These are phyloP conservation scores for Cytospora piceae DNA, from an alignment of 2,329 filamentous ascomycete species.

Conservation along the genomic window DNA sequence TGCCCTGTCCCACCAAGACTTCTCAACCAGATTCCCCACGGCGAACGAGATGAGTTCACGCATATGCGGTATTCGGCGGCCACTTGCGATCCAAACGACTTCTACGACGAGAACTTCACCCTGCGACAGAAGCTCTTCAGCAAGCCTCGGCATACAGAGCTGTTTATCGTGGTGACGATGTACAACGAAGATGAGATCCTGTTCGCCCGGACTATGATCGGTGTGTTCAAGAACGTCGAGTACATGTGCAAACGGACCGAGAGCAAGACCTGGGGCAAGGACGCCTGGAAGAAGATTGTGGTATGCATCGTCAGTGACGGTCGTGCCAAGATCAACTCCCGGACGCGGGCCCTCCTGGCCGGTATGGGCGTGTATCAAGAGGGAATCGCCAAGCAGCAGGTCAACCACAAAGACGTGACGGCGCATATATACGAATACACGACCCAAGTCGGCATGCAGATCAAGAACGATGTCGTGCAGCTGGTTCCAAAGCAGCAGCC, in stretches of 20 bases:
- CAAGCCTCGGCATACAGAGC: conserved; percentile 88
- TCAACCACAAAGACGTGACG: conserved; percentile 94
- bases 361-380: conserved; percentile 97
- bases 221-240: conserved; percentile 98
- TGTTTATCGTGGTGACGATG: conserved; percentile 98
- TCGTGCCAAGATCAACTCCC: conserved; percentile 92
- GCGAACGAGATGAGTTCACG: conserved; percentile 88
- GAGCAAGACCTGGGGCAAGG: conserved; percentile 97
- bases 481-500: conserved; percentile 86
- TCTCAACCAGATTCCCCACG: conserved; percentile 85
- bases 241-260: conserved; percentile 94
- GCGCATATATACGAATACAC: conserved; percentile 98
- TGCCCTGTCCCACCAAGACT: conserved; percentile 91
- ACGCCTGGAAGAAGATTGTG: conserved; percentile 99
- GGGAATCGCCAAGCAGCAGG: conserved; percentile 96
- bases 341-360: conserved; percentile 86
- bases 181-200: conserved; percentile 98
- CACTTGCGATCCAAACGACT: conserved; percentile 88
- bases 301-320: conserved; percentile 97
- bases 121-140: conserved; percentile 89
- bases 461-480: conserved; percentile 87
- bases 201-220: conserved; percentile 93
- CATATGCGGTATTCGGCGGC: conserved; percentile 94
- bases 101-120: conserved; percentile 88
- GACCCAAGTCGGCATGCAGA: conserved; percentile 80